phyloP scores from a whole-genome alignment of 2,329 filamentous ascomycete species.

The Colletotrichum costaricense region DNA sequence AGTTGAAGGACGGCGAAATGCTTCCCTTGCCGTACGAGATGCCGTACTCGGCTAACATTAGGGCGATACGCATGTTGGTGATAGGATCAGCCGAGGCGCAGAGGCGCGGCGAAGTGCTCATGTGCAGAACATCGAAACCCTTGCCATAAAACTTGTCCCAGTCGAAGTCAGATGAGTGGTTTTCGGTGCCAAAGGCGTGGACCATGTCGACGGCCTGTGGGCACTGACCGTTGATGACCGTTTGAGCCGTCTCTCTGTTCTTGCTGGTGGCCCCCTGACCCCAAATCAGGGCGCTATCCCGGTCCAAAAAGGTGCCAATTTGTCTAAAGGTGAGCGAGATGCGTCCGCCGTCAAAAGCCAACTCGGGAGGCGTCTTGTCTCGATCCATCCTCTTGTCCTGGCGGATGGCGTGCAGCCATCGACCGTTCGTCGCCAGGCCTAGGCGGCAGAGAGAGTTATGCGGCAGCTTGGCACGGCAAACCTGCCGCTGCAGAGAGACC shows the following conservation, averaged over 20 bases:
- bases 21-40: slow-evolving; percentile 60
- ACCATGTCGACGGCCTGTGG: slow-evolving; percentile 76
- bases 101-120: slow-evolving; percentile 62
- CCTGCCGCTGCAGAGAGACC: slow-evolving; percentile 58
- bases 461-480: slow-evolving; percentile 78
- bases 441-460: slow-evolving; percentile 92
- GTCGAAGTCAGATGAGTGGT: slow-evolving; percentile 76
- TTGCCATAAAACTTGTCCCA: slow-evolving; percentile 81
- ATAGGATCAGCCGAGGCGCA: slow-evolving; percentile 60
- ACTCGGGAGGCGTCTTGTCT: slow-evolving; percentile 78
- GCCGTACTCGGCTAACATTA: slow-evolving; percentile 62
- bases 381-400: slow-evolving; percentile 79
- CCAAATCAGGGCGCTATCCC: slow-evolving; percentile 79
- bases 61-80: slow-evolving; percentile 59
- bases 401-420: slow-evolving; percentile 93
- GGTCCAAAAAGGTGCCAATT: slow-evolving; percentile 86
- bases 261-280: slow-evolving; percentile 88
- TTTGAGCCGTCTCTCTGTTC: slow-evolving; percentile 65
- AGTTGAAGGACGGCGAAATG: slow-evolving; percentile 44
- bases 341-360: slow-evolving; percentile 78
- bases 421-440: slow-evolving; percentile 82
- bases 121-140: slow-evolving; percentile 87
- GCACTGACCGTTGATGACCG: slow-evolving; percentile 77
- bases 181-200: slow-evolving; percentile 85
- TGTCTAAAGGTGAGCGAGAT: slow-evolving; percentile 93